These are phyloP conservation scores for Aegilops umbellulata DNA, from an alignment of 176 grass and related monocot species.

Conservation along the genomic window DNA sequence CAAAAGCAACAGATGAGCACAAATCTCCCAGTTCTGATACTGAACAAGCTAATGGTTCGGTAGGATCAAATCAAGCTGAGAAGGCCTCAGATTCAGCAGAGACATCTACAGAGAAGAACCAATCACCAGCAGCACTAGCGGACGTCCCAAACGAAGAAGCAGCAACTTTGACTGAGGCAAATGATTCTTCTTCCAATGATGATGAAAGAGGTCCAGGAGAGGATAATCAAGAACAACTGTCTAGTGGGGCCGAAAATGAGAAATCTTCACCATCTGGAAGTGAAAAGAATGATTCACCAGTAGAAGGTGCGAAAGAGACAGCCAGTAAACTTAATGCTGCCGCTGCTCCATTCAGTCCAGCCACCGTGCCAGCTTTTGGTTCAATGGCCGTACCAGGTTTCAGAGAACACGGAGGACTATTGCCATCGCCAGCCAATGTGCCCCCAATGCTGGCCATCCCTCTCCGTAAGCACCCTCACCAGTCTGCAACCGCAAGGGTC, in stretches of 20 bases:
- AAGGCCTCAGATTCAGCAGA: constrained; percentile 32
- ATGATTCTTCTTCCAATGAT: constrained; percentile 61
- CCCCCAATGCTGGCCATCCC: constrained; percentile 79
- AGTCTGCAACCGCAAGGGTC: constrained; percentile 93
- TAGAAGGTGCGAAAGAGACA: constrained; percentile 50
- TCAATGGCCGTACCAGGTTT: constrained; percentile 82
- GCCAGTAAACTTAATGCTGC: constrained; percentile 87
- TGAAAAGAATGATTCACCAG: constrained; percentile 47
- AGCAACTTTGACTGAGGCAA: constrained; percentile 41
- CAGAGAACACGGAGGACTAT: constrained; percentile 88
- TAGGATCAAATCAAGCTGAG: constrained; percentile 39
- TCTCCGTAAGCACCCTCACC: constrained; percentile 88
- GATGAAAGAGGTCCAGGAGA: constrained; percentile 54
- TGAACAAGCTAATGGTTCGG: constrained; percentile 12
- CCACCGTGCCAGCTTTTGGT: constrained; percentile 78
- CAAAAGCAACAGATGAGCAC: constrained; percentile 33
- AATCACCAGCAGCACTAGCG: constrained; percentile 37
- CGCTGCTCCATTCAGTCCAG: constrained; percentile 89
- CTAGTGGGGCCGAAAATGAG: constrained; percentile 72
- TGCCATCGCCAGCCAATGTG: constrained; percentile 80
- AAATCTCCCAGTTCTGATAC: constrained; percentile 27
- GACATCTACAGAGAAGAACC: constrained; percentile 23
- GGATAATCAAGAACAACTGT: constrained; percentile 60
- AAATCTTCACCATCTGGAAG: constrained; percentile 62
- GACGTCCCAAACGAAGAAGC: constrained; percentile 43